Evolutionary conservation across 768 basidiomycete species (phyloP).

Genomic region (Tremella fuciformis): DNA sequence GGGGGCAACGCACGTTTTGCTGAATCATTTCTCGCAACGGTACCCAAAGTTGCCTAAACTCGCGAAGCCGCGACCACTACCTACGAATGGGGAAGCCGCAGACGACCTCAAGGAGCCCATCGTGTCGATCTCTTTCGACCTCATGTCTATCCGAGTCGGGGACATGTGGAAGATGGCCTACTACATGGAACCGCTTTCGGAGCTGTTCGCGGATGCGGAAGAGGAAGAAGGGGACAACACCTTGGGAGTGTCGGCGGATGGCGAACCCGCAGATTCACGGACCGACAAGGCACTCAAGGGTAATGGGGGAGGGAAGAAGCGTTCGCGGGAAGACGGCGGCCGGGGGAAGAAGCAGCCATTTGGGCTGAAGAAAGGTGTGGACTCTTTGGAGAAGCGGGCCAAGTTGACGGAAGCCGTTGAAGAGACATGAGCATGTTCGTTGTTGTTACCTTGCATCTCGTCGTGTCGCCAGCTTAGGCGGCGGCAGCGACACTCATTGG

Average conservation of each 20-base stretch:
- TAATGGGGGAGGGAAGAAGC: no score
- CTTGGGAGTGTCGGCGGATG: conserved; percentile 10
- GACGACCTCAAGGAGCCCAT: conserved; percentile 51
- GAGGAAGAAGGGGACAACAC: conserved; percentile 34
- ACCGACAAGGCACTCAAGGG: background rate
- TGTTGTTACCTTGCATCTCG: no score
- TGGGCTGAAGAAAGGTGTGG: no score
- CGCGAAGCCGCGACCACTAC: conserved; percentile 22
- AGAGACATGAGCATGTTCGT: no score
- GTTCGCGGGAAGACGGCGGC: no score
- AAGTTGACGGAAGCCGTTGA: no score
- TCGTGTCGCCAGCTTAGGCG: no score
- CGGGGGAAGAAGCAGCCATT: no score
- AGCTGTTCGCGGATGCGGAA: conserved; percentile 50
- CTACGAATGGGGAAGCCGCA: conserved; percentile 18
- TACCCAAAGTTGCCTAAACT: conserved; percentile 78
- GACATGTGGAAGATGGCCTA: conserved; percentile 82
- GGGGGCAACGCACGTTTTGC: conserved; percentile 76
- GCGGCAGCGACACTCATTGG: no score
- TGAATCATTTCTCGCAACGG: conserved; percentile 93
- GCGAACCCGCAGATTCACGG: background rate
- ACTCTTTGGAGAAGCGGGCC: no score
- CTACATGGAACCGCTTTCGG: conserved; percentile 69
- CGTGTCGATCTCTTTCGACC: conserved; percentile 78
- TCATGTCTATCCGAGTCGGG: conserved; percentile 66